Evolutionary conservation across 2,329 filamentous ascomycete genomes (phyloP), one percentile per base, ranked within the genome.

Genomic region (Fusarium austroafricanum): DNA sequence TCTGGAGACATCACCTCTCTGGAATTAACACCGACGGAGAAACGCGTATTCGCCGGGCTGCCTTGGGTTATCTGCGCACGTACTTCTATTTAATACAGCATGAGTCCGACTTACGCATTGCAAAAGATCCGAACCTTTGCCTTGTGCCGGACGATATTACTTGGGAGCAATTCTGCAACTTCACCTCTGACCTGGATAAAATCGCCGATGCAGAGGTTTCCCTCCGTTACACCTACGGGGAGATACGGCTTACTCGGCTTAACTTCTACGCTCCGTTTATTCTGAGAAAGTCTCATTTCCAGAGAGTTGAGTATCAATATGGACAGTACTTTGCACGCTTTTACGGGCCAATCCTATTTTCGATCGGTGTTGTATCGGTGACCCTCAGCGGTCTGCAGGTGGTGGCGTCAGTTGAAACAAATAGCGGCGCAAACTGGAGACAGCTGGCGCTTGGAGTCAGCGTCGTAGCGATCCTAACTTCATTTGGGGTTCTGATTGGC

Each of bases 41-140:
- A 6, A 10, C 14, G 11, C 38, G 17, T 23, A 37, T 57, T 18
- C 31, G 15, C 6, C 10, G 7, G 17, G 31, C 38, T 1, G 12
- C 47, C 3, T n/a, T 57, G 3, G 54, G 54, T 5, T 57, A 43
- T 21, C 1, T 57, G 2, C 54, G 54, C n/a, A 57, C 54, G 12
- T 57, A 43, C 3, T 18, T 17, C 8, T 18, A 53, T 18, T 6
- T 57, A 1, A 57, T 57, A 23, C 38, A 5, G 17, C 55, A 57
- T 17, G 39, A 57, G 6, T 57, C 49, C 1, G 55, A 57, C 15
- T 57, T 57, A 9, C 55, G 39, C n/a, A 57, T 57, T 10, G 55
- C 55, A 39, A 53, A 44, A 5, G 49, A 57, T 3, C 26, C 39
- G 5, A 14, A 2, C 7, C 8, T 54, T 4, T 20, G 31, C 9